Base-by-base conservation (phyloP, 2,329 filamentous ascomycete genomes). In the Cadophora sp. region DNA sequence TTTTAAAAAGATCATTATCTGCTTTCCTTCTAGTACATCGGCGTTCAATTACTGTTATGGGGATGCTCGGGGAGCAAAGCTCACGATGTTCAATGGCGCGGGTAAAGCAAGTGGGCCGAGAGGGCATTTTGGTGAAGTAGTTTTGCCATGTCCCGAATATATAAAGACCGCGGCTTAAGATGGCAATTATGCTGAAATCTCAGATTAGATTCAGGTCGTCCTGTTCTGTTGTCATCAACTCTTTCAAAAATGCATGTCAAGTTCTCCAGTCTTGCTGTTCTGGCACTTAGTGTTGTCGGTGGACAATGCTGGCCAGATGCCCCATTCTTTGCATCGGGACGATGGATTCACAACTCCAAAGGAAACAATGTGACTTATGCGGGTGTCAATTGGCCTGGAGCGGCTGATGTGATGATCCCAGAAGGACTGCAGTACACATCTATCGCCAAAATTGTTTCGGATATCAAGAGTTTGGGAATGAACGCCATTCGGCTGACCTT, bases 361-460 rank as follows among this genome's bases (percentile, higher is more conserved):
- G 81, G 81, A 45, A 74, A 79, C 2, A 80, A 79, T 41, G 77
- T 87, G 41, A 83, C 80, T 7, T 83, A 84, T 66, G 85, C 83
- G 11, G 86, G 87, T 0, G 82, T 83, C n/a, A 90, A 90, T 72
- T 90, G 87, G 87, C 86, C 87, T 0, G 88, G 87, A 0, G 83
- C 85, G 16, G 83, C 81, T 48, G 86, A 89, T 62, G 82, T 84
- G 24, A 89, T 89, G 87, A 81, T 90, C 0, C 88, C 87, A 0
- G 87, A 90, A 70, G 88, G 88, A 3, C 80, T 90, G 2, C 86
- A 89, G 73, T 88, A 88, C 76, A 83, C 84, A 43, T 89, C 87
- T 0, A 81, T 90, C 58, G 78, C 80, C 45, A 78, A 76, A 8
- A 84, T 90, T 43, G 83, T 89, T 0, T 76, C 81, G 3, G 83